Evolutionary conservation across 495 filamentous ascomycete genomes (phyloP).

Genomic region (Hypoxylon fragiforme): DNA sequence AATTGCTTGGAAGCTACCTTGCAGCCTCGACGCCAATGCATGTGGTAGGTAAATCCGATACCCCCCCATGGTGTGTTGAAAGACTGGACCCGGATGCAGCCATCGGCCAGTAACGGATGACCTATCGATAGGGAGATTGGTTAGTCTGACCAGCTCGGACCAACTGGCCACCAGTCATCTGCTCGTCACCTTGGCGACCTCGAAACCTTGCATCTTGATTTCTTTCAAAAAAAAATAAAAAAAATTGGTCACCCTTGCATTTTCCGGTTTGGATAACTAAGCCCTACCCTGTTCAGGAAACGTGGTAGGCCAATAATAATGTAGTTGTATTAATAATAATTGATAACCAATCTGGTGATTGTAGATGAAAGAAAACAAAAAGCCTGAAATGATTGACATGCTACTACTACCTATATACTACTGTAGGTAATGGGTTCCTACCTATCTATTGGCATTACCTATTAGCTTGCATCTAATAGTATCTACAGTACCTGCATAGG

Average conservation of each 20-base stretch:
- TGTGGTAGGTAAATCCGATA: too few relatives aligned
- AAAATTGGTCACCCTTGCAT: slow-evolving; percentile 10
- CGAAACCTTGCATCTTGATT: slow-evolving; percentile 14
- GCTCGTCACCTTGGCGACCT: slow-evolving; percentile 20
- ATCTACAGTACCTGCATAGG: too few relatives aligned
- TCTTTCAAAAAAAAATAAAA: too few relatives aligned
- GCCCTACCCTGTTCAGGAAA: slow-evolving; percentile 3
- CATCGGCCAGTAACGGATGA: slow-evolving; percentile 7
- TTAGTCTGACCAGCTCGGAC: slow-evolving; percentile 1
- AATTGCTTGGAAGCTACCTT: too few relatives aligned
- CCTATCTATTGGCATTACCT: too few relatives aligned
- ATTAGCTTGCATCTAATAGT: too few relatives aligned
- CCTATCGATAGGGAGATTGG: slow-evolving; percentile 32
- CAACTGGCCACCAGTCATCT: slow-evolving; percentile 19
- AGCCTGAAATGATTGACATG: neutral
- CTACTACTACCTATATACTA: too few relatives aligned
- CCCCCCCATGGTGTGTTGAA: too few relatives aligned
- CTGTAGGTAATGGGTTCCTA: too few relatives aligned
- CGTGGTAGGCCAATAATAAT: neutral
- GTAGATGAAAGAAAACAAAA: too few relatives aligned
- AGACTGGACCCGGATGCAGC: slow-evolving; percentile 19
- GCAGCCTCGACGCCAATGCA: slow-evolving; percentile 20
- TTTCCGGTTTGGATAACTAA: neutral
- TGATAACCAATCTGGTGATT: too few relatives aligned
- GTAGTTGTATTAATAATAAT: too few relatives aligned